Conservation (phyloP, 495 filamentous ascomycete genomes). For the Massariosphaeria phaeospora region DNA sequence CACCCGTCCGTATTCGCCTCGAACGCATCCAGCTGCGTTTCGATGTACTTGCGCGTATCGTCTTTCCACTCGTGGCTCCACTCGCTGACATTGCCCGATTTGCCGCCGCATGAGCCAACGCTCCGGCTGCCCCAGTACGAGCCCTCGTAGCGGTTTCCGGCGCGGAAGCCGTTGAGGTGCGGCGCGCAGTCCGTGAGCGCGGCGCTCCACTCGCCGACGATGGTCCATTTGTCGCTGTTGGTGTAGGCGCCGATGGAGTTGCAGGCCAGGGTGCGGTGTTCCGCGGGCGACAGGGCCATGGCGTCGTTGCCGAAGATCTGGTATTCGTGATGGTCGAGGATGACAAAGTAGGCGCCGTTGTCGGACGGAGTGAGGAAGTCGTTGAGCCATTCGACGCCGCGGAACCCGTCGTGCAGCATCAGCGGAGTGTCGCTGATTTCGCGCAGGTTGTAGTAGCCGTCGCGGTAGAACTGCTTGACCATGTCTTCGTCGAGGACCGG, state of each 20-base stretch:
- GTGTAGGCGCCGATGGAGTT: constrained; percentile 37
- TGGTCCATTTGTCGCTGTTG: constrained; percentile 44
- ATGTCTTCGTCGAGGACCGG: constrained; percentile 47
- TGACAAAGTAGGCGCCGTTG: constrained; percentile 38
- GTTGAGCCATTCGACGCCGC: constrained; percentile 39
- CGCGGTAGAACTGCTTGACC: constrained; percentile 58
- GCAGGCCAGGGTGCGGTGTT: constrained; percentile 45
- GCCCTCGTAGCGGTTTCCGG: constrained; percentile 60
- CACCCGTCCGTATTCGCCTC: constrained; percentile 44
- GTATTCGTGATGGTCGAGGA: constrained; percentile 50
- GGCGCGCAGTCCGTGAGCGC: constrained; percentile 71
- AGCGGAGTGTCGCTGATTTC: constrained; percentile 49
- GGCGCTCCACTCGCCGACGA: constrained; percentile 51
- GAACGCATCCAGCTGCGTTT: constrained; percentile 47
- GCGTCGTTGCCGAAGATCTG: constrained; percentile 44
- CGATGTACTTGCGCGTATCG: constrained; percentile 43
- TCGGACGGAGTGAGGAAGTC: constrained; percentile 41
- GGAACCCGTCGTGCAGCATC: constrained; percentile 67
- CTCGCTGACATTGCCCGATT: constrained; percentile 38
- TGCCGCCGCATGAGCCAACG: constrained; percentile 42
- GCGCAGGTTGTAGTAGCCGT: constrained; percentile 55
- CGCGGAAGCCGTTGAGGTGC: constrained; percentile 61
- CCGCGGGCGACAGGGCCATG: constrained; percentile 34
- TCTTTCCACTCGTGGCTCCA: constrained; percentile 38
- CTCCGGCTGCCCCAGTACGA: constrained; percentile 37